phyloP scores from a whole-genome alignment of 345 rosid genomes.

The Draba incana region DNA sequence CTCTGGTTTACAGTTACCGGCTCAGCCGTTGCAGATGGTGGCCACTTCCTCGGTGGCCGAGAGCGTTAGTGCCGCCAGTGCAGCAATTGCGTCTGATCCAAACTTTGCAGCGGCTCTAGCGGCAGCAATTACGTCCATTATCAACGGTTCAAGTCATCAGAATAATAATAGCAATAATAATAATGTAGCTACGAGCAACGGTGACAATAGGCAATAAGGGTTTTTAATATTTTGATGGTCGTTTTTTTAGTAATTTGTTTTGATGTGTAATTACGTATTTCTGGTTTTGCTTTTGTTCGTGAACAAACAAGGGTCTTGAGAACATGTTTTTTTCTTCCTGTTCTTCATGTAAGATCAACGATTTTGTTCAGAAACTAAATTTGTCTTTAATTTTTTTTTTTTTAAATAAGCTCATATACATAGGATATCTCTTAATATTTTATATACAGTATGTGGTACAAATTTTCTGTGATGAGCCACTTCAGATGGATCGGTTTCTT shows the following conservation, averaged over 20 bases:
- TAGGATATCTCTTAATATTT: no score
- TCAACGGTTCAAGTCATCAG: constrained; percentile 51
- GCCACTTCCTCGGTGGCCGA: constrained; percentile 50
- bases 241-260: constrained; percentile 15
- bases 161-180: constrained; percentile 33
- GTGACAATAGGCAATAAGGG: constrained; percentile 41
- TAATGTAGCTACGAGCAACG: constrained; percentile 39
- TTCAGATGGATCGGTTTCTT: no score
- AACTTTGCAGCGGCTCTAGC: constrained; percentile 94
- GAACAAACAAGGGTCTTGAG: constrained; percentile 33
- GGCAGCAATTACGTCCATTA: constrained; percentile 90
- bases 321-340: constrained; percentile 28
- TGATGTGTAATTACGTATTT: constrained; percentile 35
- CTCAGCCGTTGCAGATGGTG: constrained; percentile 38
- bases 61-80: constrained; percentile 54
- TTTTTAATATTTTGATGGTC: constrained; percentile 10
- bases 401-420: no score
- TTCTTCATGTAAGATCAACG: constrained; percentile 38
- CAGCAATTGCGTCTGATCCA: constrained; percentile 94
- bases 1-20: constrained; percentile 80
- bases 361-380: constrained; percentile 15
- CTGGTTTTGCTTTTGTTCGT: constrained; percentile 10
- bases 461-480: no score
- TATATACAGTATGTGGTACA: no score
- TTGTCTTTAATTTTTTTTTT: no score